A percentile compares a stretch with the other conserved stretches of the same genome.
phyloP scores from a whole-genome alignment of 148 eudicot genomes.

The Rhododendron henanense region DNA sequence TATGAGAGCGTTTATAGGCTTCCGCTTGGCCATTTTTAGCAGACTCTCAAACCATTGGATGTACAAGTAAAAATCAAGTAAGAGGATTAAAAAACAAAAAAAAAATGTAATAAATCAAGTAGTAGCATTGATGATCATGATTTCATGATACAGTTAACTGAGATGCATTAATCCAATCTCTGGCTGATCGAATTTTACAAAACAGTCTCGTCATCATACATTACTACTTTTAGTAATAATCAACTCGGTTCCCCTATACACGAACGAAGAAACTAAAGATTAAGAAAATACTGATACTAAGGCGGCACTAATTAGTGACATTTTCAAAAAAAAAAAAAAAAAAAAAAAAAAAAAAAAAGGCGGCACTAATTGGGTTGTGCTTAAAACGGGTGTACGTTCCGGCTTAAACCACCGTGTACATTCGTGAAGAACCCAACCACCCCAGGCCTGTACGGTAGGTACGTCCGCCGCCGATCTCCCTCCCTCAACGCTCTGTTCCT shows the following conservation, averaged over 20 bases:
- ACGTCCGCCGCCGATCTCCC: slow-evolving; percentile 49
- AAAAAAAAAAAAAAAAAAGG: too few relatives aligned
- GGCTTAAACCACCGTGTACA: slow-evolving; percentile 55
- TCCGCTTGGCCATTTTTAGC: too few relatives aligned
- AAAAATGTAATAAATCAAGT: neutral
- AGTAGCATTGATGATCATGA: neutral
- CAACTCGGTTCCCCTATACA: neutral
- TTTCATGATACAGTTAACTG: neutral
- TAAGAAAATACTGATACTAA: neutral
- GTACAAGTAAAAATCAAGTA: neutral
- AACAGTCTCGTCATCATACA: neutral
- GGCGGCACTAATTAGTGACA: neutral
- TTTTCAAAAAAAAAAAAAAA: too few relatives aligned
- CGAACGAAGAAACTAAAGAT: neutral
- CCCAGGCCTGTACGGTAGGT: slow-evolving; percentile 73
- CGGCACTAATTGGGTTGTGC: neutral
- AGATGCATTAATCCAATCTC: neutral
- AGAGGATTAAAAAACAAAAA: neutral
- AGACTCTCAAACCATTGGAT: neutral
- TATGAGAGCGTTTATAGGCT: too few relatives aligned
- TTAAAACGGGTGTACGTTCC: slow-evolving; percentile 85
- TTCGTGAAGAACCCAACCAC: slow-evolving; percentile 84
- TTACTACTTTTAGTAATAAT: neutral
- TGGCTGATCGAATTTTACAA: neutral
- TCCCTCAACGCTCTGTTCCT: slow-evolving; percentile 37